phyloP scores from a whole-genome alignment of 768 basidiomycete species.

The Leucosporidium yakuticum region DNA sequence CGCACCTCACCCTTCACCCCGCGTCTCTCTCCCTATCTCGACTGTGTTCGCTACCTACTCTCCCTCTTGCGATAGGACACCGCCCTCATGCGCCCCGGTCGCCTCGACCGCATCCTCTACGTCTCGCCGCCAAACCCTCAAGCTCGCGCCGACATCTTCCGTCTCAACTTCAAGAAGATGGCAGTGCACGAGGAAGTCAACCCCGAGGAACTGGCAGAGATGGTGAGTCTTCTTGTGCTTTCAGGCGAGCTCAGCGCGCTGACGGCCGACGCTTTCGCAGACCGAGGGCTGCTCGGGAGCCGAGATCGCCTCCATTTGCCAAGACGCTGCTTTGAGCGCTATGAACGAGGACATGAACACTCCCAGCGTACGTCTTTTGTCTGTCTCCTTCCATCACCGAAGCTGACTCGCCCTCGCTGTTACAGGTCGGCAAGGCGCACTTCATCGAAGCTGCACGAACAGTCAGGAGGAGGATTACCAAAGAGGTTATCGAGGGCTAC shows the following conservation, averaged over 20 bases:
- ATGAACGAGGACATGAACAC: slow-evolving; percentile 84
- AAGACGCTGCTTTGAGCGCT: slow-evolving; percentile 86
- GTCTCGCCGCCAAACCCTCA: slow-evolving; percentile 81
- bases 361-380: slow-evolving; percentile 54
- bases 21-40: neutral
- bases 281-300: slow-evolving; percentile 95
- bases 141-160: slow-evolving; percentile 77
- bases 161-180: slow-evolving; percentile 72
- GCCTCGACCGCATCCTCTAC: slow-evolving; percentile 87
- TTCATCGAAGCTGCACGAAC: slow-evolving; percentile 67
- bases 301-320: slow-evolving; percentile 83
- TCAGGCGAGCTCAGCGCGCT: neutral
- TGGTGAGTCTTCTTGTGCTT: slow-evolving; percentile 8
- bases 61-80: slow-evolving; percentile 59
- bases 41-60: neutral
- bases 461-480: slow-evolving; percentile 77
- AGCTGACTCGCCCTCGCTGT: neutral
- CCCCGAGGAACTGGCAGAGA: slow-evolving; percentile 51
- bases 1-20: too few species aligned
- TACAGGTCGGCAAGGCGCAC: slow-evolving; percentile 66
- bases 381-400: neutral
- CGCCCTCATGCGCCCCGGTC: slow-evolving; percentile 88
- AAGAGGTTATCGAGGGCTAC: slow-evolving; percentile 65
- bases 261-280: slow-evolving; percentile 47
- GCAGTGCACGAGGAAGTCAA: slow-evolving; percentile 66